Base-by-base conservation (phyloP, 2,329 filamentous ascomycete species). In the Trichoderma brevicompactum region DNA sequence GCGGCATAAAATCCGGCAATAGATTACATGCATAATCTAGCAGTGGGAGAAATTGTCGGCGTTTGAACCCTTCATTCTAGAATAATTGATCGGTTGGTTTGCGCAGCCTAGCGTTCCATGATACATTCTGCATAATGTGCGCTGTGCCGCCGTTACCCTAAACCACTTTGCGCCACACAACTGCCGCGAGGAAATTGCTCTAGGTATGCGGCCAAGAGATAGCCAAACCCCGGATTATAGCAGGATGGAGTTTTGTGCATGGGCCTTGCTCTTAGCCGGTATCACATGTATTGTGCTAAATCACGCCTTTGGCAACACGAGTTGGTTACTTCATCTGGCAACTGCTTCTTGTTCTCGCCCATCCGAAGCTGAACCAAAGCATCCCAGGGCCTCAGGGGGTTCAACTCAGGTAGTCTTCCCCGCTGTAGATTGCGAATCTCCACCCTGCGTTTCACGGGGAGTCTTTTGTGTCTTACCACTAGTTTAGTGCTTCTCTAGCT, bases 391-490 rank as follows among this genome's bases (percentile, higher is more conserved):
- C 54, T 58, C 54, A 58, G 43, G 54, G 54, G 54, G 46, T 32
- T 49, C 46, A 49, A 19, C 46, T 49, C 19, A 49, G 13, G 23
- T 23, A 49, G 46, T 49, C 38, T 36, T 36, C 41, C 28, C 54
- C 19, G 54, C 41, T 58, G 54, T 15, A 43, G 38, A 58, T 58
- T 58, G 54, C 41, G 28, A 34, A 28, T 36, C 54, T 23, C 54
- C 54, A 58, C 54, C 50, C 12, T 12, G 54, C 23, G 54, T 58
- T 58, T 58, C 54, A 58, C 54, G 54, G 54, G 54, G 54, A 58
- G 34, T 15, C 41, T 58, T 58, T 28, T 34, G 41, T 19, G 54
- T 36, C 41, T 15, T 58, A 23, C 54, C 28, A 44, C 40, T 15
- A 19, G 41, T 36, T 36, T 58, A 58, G 54, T 36, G 17, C 36